Percentiles rank a stretch among this genome's conserved stretches.
Conservation (phyloP, 768 basidiomycete genomes). For the Termitomyces sp. region DNA sequence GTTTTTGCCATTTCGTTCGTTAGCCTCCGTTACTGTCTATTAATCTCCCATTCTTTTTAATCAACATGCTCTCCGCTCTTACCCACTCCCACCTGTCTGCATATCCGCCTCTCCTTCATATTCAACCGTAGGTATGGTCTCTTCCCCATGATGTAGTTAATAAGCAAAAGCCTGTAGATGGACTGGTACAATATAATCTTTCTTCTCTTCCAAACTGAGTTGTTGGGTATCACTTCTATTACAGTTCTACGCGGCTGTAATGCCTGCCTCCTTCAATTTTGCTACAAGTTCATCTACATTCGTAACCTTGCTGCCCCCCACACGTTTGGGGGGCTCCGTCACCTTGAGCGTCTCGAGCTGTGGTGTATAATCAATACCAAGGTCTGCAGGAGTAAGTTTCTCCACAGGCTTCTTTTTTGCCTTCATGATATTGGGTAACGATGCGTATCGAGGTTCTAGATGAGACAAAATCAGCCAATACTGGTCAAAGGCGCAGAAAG, state of each 20-base stretch:
- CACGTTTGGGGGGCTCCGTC: slow-evolving; percentile 82
- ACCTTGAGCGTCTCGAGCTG: slow-evolving; percentile 84
- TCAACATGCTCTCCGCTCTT: slow-evolving; percentile 2
- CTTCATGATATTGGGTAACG: slow-evolving; percentile 97
- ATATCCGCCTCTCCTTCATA: slow-evolving; percentile 4
- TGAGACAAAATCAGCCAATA: slow-evolving; percentile 1
- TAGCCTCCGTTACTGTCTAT: background rate
- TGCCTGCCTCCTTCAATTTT: slow-evolving; percentile 86
- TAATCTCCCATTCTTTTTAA: background rate
- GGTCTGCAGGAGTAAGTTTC: slow-evolving; percentile 72
- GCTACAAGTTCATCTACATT: slow-evolving; percentile 85
- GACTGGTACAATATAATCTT: slow-evolving; percentile 1
- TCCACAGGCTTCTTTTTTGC: slow-evolving; percentile 99
- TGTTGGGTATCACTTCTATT: slow-evolving; percentile 1
- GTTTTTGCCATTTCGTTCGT: background rate
- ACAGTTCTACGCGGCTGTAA: slow-evolving; percentile 29
- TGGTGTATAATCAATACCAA: slow-evolving; percentile 81
- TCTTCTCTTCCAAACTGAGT: background rate
- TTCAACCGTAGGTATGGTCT: background rate
- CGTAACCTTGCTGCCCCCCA: slow-evolving; percentile 89
- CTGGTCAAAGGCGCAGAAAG: background rate
- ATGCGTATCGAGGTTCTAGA: slow-evolving; percentile 92
- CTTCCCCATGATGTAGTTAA: slow-evolving; percentile 1
- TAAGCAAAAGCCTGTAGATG: slow-evolving; percentile 9
- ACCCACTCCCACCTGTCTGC: background rate